These are phyloP conservation scores for Diplodia corticola DNA, from an alignment of 2,329 filamentous ascomycete genomes.

Conservation along the genomic window DNA sequence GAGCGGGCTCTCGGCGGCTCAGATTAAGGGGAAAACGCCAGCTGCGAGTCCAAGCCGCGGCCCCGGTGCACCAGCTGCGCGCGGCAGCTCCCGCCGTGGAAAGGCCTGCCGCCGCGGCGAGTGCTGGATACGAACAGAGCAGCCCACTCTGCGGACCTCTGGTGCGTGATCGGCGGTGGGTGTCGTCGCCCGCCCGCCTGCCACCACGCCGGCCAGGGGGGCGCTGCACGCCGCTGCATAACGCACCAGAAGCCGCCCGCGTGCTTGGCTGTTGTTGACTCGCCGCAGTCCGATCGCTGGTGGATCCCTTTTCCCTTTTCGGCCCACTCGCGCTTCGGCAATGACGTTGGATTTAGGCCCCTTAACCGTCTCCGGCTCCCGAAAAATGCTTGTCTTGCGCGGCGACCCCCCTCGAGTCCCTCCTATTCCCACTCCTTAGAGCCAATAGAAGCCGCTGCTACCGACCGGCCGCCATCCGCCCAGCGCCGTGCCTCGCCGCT, in stretches of 20 bases:
- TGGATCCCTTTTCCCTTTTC: conserved; percentile 10
- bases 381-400: conserved; percentile 19
- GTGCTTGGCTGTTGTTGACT: not conserved
- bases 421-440: not conserved
- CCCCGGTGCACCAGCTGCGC: not conserved
- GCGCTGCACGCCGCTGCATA: conserved; percentile 11
- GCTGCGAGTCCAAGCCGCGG: conserved; percentile 5
- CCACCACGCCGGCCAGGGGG: conserved; percentile 1
- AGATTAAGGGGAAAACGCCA: conserved; percentile 19
- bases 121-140: conserved; percentile 8
- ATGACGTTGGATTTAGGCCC: conserved; percentile 19
- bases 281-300: conserved; percentile 11
- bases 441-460: conserved; percentile 10
- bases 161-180: not conserved
- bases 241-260: not conserved
- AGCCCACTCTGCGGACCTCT: conserved; percentile 3
- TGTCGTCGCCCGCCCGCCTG: not conserved
- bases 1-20: conserved; percentile 17
- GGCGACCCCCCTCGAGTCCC: conserved; percentile 6
- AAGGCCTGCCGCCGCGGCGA: conserved; percentile 11
- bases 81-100: conserved; percentile 18
- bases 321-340: not conserved
- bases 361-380: conserved; percentile 19
- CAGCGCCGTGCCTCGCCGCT: not conserved
- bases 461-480: not conserved